phyloP scores from a whole-genome alignment of 345 rosid genomes.

The Lepidium didymum region DNA sequence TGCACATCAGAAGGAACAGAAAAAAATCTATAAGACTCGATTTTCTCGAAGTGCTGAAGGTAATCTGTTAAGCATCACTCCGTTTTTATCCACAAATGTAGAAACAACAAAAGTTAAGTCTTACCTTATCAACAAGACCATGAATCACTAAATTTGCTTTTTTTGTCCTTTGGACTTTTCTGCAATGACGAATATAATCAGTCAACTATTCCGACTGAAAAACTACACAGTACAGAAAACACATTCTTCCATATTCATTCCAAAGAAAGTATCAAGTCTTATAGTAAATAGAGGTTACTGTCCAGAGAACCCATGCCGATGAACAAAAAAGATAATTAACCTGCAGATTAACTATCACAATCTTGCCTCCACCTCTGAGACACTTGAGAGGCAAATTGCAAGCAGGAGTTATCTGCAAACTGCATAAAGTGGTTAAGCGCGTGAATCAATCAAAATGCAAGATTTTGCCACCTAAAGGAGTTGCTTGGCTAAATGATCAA shows the following conservation, averaged over 20 bases:
- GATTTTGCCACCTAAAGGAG: neutral
- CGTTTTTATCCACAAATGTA: neutral
- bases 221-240: neutral
- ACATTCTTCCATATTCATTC: neutral
- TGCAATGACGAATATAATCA: conserved; percentile 27
- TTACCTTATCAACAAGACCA: conserved; percentile 90
- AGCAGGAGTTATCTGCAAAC: conserved; percentile 99
- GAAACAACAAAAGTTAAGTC: neutral
- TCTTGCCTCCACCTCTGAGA: conserved; percentile 85
- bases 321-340: conserved; percentile 28
- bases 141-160: conserved; percentile 88
- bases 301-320: neutral
- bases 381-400: conserved; percentile 96
- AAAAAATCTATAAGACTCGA: neutral
- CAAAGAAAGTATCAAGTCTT: neutral
- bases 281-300: neutral
- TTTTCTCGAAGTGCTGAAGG: neutral
- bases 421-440: conserved; percentile 31
- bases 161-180: conserved; percentile 99
- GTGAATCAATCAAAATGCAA: neutral
- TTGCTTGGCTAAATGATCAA: neutral
- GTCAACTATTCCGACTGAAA: neutral
- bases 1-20: conserved; percentile 33
- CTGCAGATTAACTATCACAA: conserved; percentile 95
- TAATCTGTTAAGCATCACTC: neutral